phyloP scores from a whole-genome alignment of 305 asterid species.

The Petunia hybrid region DNA sequence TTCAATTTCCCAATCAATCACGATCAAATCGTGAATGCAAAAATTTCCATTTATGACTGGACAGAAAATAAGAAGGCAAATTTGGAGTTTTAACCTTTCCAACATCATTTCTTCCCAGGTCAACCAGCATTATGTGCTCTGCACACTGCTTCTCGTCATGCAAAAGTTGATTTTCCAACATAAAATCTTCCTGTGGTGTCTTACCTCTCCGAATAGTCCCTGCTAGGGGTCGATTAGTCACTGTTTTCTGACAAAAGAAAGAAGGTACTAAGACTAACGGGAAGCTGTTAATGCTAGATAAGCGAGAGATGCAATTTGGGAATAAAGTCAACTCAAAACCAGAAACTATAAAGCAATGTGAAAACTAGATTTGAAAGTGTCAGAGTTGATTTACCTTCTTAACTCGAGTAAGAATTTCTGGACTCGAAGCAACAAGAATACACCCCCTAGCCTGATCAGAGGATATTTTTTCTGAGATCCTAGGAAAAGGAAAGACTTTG shows the following conservation, averaged over 20 bases:
- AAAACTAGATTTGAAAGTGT: neutral
- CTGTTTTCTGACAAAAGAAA: slow-evolving; percentile 55
- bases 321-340: neutral
- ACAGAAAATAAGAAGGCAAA: slow-evolving; percentile 2
- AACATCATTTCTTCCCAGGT: slow-evolving; percentile 97
- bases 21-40: neutral
- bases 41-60: slow-evolving; percentile 6
- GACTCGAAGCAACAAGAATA: slow-evolving; percentile 96
- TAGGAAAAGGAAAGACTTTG: neutral
- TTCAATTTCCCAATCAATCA: neutral
- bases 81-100: slow-evolving; percentile 70
- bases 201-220: slow-evolving; percentile 96
- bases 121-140: slow-evolving; percentile 98
- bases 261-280: slow-evolving; percentile 27
- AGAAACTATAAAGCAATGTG: slow-evolving; percentile 6
- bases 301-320: neutral
- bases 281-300: slow-evolving; percentile 24
- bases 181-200: slow-evolving; percentile 84
- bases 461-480: slow-evolving; percentile 26
- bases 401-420: slow-evolving; percentile 94
- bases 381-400: slow-evolving; percentile 62
- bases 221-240: slow-evolving; percentile 92
- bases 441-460: slow-evolving; percentile 88
- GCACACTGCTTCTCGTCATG: slow-evolving; percentile 92
- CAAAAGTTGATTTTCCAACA: slow-evolving; percentile 91